Evolutionary conservation across 2,329 filamentous ascomycete species (phyloP).

Genomic region (Huntiella savannae): DNA sequence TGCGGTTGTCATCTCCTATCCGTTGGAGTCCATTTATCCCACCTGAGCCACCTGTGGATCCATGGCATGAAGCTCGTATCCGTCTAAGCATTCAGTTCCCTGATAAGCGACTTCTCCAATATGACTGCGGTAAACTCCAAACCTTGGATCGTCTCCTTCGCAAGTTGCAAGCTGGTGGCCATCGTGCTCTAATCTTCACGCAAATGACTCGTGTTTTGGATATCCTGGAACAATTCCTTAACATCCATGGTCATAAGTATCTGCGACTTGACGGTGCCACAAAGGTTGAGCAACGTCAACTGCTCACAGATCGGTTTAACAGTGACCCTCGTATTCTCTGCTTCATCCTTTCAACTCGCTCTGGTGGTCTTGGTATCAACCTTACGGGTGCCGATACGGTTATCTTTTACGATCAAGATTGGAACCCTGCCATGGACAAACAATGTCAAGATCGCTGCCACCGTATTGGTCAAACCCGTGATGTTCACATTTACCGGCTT

Average conservation of each 20-base stretch:
- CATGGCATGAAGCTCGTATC: conserved; percentile 87
- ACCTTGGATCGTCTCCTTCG: conserved; percentile 71
- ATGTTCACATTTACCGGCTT: conserved; percentile 94
- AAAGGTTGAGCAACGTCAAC: conserved; percentile 86
- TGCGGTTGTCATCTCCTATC: conserved; percentile 36
- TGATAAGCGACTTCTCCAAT: conserved; percentile 87
- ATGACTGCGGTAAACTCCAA: conserved; percentile 93
- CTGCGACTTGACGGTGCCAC: conserved; percentile 90
- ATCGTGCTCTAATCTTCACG: conserved; percentile 92
- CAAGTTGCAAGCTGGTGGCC: conserved; percentile 70
- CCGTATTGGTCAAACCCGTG: conserved; percentile 89
- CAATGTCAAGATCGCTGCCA: conserved; percentile 96
- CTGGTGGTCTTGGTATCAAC: conserved; percentile 89
- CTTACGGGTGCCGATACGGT: conserved; percentile 92
- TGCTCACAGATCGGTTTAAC: conserved; percentile 92
- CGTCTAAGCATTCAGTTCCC: conserved; percentile 90
- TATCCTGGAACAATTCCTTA: conserved; percentile 91
- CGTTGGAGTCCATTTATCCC: conserved; percentile 38
- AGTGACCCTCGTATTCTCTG: conserved; percentile 78
- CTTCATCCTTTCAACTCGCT: conserved; percentile 89
- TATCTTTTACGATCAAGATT: conserved; percentile 97
- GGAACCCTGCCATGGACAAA: conserved; percentile 99
- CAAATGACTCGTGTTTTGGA: conserved; percentile 99
- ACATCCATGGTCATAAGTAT: conserved; percentile 95
- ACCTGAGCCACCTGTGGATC: conserved; percentile 43